These are phyloP conservation scores for Leccinum subgranulosum DNA, from an alignment of 768 basidiomycete genomes.

Conservation along the genomic window DNA sequence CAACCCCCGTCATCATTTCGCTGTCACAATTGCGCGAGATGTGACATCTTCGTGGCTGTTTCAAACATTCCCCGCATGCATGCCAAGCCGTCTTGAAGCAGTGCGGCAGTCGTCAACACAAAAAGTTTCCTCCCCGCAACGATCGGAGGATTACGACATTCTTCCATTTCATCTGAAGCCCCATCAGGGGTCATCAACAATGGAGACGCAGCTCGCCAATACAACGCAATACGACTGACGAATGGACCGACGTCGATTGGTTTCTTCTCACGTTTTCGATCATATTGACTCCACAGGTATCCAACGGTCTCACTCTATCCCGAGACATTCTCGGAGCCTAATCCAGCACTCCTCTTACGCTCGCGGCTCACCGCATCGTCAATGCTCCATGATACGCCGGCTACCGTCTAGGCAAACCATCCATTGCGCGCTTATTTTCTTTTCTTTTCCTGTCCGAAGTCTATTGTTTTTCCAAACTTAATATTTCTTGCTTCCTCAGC, in stretches of 20 bases:
- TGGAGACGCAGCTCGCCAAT: not conserved
- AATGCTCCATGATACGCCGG: not conserved
- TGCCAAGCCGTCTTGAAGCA: not conserved
- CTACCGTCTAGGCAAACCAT: not conserved
- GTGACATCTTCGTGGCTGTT: not conserved
- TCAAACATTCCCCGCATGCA: not conserved
- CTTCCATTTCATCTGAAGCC: not conserved
- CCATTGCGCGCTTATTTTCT: not conserved
- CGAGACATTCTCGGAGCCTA: not conserved
- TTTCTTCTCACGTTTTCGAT: not conserved
- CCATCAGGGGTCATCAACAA: not conserved
- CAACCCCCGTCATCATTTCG: not conserved
- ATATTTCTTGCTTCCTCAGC: not conserved
- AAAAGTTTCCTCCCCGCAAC: not conserved
- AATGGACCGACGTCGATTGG: not conserved
- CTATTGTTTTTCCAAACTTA: not conserved
- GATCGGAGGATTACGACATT: not conserved
- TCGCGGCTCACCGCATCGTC: not conserved
- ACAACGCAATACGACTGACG: not conserved
- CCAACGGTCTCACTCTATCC: not conserved
- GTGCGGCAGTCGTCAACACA: not conserved
- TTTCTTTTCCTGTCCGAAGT: not conserved
- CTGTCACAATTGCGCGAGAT: not conserved
- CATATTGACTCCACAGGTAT: not conserved
- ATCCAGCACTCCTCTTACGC: not conserved